phyloP scores from a whole-genome alignment of 2,329 filamentous ascomycete species.

The Daldinia sp. region DNA sequence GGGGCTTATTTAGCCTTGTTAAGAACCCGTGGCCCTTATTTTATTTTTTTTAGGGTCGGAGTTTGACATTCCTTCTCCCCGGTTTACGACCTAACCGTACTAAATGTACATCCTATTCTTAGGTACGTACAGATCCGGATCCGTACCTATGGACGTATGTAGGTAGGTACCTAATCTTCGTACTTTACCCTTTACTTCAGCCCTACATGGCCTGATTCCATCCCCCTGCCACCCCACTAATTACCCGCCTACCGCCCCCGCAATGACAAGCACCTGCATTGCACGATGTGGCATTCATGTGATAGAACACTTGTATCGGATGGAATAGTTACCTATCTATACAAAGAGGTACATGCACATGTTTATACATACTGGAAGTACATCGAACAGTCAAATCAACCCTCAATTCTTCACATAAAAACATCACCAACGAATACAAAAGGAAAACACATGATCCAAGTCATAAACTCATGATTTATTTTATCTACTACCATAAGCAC shows the following conservation, averaged over 20 bases:
- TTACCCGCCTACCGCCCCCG: conserved; percentile 12
- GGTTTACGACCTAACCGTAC: no score
- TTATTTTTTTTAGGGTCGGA: neutral
- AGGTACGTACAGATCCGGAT: no score
- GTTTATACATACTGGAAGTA: neutral
- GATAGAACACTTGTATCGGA: neutral
- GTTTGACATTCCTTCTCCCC: neutral
- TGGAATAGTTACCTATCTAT: no score
- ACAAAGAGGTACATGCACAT: neutral
- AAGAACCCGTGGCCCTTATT: neutral
- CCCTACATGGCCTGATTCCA: neutral
- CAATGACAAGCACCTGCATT: conserved; percentile 19
- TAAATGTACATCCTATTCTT: no score
- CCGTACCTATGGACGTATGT: no score
- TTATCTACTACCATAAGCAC: conserved; percentile 1
- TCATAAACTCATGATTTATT: conserved; percentile 1
- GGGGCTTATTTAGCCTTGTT: conserved; percentile 22
- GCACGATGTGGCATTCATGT: neutral
- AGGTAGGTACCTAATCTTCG: no score
- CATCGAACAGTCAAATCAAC: no score
- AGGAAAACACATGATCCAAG: neutral
- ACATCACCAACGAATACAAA: neutral
- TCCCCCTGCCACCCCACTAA: conserved; percentile 5
- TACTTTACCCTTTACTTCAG: no score
- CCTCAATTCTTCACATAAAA: no score